Evolutionary conservation across 345 rosid genomes (phyloP).

Genomic region (Populus deltoides): DNA sequence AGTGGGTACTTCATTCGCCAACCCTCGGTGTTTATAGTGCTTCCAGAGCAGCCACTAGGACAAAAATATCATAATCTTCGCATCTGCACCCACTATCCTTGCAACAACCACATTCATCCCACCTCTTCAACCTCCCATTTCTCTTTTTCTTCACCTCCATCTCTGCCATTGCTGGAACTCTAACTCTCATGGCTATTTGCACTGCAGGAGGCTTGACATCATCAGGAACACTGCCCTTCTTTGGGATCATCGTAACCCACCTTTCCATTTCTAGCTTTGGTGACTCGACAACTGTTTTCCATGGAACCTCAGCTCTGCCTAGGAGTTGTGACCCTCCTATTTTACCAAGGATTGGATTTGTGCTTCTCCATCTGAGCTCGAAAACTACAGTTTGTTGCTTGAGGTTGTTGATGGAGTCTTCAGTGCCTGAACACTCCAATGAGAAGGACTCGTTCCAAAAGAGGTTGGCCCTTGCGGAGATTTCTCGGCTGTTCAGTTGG

Average conservation of each 20-base stretch:
- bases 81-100: slow-evolving; percentile 23
- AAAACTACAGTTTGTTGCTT: slow-evolving; percentile 50
- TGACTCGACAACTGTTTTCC: slow-evolving; percentile 45
- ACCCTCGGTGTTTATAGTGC: slow-evolving; percentile 26
- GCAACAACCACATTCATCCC: slow-evolving; percentile 33
- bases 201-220: slow-evolving; percentile 42
- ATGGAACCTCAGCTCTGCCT: slow-evolving; percentile 56
- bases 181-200: slow-evolving; percentile 35
- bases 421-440: slow-evolving; percentile 52
- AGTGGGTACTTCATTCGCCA: neutral
- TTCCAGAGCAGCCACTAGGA: slow-evolving; percentile 45
- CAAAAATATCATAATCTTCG: slow-evolving; percentile 44
- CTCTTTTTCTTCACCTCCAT: slow-evolving; percentile 17
- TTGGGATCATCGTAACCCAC: slow-evolving; percentile 39
- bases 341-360: slow-evolving; percentile 30
- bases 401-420: slow-evolving; percentile 43
- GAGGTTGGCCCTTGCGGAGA: slow-evolving; percentile 37
- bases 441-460: slow-evolving; percentile 62
- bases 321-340: slow-evolving; percentile 48
- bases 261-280: slow-evolving; percentile 46
- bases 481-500: slow-evolving; percentile 47
- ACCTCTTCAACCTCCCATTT: slow-evolving; percentile 14
- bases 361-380: slow-evolving; percentile 56
- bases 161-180: slow-evolving; percentile 9
- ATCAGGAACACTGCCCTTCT: slow-evolving; percentile 7